Percentiles rank a stretch among this genome's conserved stretches.
Conservation (phyloP, 352 stramenopile species). For the Aphanomyces astaci region DNA sequence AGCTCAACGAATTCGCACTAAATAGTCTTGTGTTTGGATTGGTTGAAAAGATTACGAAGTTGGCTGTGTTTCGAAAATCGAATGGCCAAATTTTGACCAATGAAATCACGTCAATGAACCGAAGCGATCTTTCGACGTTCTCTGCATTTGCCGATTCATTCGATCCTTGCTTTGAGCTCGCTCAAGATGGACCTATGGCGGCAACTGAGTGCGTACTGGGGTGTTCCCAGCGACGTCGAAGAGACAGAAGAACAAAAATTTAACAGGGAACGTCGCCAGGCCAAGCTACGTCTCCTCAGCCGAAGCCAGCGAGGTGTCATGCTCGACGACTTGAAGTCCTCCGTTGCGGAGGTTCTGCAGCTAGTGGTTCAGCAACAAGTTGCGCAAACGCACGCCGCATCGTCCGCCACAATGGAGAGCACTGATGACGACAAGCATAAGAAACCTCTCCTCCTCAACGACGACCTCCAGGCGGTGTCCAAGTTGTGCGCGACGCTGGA, state of each 20-base stretch:
- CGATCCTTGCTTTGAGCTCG: background rate
- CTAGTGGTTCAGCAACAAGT: conserved; percentile 44
- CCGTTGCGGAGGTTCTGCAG: conserved; percentile 40
- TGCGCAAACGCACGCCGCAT: background rate
- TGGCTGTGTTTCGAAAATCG: background rate
- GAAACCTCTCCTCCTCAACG: conserved; percentile 57
- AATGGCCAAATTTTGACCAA: background rate
- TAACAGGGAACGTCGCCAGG: conserved; percentile 37
- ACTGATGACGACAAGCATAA: conserved; percentile 46
- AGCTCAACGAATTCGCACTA: too few species aligned
- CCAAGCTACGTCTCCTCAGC: conserved; percentile 54
- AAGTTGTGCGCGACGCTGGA: conserved; percentile 65
- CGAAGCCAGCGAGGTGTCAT: conserved; percentile 71
- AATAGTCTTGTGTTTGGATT: background rate
- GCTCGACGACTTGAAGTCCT: conserved; percentile 70
- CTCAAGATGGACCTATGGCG: conserved; percentile 36
- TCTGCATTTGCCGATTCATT: background rate
- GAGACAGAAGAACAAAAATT: conserved; percentile 48
- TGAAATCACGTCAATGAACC: background rate
- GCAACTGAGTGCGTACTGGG: conserved; percentile 42
- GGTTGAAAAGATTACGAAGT: background rate
- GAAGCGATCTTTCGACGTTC: conserved; percentile 24
- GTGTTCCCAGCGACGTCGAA: conserved; percentile 39
- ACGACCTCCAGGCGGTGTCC: conserved; percentile 60
- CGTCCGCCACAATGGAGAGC: conserved; percentile 57